phyloP scores from a whole-genome alignment of 2,329 filamentous ascomycete species.

The Ascochyta viciae-villosae region DNA sequence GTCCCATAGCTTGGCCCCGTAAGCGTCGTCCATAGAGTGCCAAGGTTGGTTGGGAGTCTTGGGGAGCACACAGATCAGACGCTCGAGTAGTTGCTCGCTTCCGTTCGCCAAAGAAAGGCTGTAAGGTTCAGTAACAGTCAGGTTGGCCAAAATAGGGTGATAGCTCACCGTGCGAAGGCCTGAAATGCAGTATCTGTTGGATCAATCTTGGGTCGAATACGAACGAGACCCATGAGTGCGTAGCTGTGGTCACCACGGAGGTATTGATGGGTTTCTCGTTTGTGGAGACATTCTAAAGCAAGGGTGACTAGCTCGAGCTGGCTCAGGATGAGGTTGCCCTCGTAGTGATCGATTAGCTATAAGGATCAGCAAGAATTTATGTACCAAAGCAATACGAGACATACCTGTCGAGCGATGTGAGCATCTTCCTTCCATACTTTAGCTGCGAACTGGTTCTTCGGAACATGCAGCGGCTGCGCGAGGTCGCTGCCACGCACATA shows the following conservation, averaged over 20 bases:
- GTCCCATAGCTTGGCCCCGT: slow-evolving; percentile 54
- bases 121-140: neutral
- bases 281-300: slow-evolving; percentile 51
- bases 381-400: neutral
- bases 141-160: fast-evolving
- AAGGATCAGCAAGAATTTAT: slow-evolving; percentile 2
- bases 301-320: slow-evolving; percentile 53
- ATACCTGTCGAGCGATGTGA: slow-evolving; percentile 39
- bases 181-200: slow-evolving; percentile 54
- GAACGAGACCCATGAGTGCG: slow-evolving; percentile 56
- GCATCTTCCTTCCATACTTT: slow-evolving; percentile 52
- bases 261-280: slow-evolving; percentile 48
- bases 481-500: slow-evolving; percentile 42
- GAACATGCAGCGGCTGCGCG: slow-evolving; percentile 30
- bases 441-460: slow-evolving; percentile 53
- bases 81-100: slow-evolving; percentile 54
- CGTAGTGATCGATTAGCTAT: slow-evolving; percentile 57
- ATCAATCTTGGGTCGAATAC: slow-evolving; percentile 50
- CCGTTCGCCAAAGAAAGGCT: slow-evolving; percentile 56
- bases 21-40: slow-evolving; percentile 53
- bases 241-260: slow-evolving; percentile 54
- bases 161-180: slow-evolving; percentile 52
- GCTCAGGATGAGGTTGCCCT: slow-evolving; percentile 51
- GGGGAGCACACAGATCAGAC: slow-evolving; percentile 55
- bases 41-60: slow-evolving; percentile 45